Evolutionary conservation across 768 basidiomycete genomes (phyloP).

Genomic region (Lactarius evosmus): DNA sequence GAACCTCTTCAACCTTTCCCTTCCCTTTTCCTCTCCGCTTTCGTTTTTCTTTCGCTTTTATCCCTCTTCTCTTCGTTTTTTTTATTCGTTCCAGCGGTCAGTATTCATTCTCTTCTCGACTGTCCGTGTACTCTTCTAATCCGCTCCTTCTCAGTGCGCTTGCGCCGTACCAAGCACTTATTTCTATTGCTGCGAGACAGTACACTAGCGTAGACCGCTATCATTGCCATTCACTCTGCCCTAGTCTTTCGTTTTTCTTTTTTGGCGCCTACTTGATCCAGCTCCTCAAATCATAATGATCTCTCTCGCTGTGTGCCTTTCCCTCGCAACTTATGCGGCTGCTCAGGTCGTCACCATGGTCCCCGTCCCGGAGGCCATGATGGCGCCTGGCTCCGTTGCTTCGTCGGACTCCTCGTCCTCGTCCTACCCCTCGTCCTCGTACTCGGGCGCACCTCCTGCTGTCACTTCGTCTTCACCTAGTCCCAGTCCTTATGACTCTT

Average conservation of each 20-base stretch:
- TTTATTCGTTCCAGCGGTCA: constrained; percentile 41
- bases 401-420: background rate
- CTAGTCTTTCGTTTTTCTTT: constrained; percentile 35
- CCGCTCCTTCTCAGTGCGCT: constrained; percentile 38
- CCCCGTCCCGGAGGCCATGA: constrained; percentile 34
- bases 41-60: background rate
- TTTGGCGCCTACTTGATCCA: constrained; percentile 38
- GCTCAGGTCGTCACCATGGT: constrained; percentile 48
- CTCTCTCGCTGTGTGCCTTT: constrained; percentile 56
- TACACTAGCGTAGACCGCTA: constrained; percentile 73
- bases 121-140: constrained; percentile 6
- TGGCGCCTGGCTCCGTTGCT: constrained; percentile 32
- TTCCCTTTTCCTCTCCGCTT: background rate
- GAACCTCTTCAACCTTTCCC: background rate
- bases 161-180: constrained; percentile 42
- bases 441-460: constrained; percentile 35
- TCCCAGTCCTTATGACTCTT: constrained; percentile 9
- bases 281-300: constrained; percentile 49
- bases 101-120: constrained; percentile 28
- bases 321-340: constrained; percentile 53
- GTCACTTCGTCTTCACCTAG: background rate
- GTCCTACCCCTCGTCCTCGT: constrained; percentile 32
- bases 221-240: constrained; percentile 42
- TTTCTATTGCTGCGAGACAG: constrained; percentile 61
- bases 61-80: constrained; percentile 35